Evolutionary conservation across 2,329 filamentous ascomycete species (phyloP).

Genomic region (Penicillium sumatraense): DNA sequence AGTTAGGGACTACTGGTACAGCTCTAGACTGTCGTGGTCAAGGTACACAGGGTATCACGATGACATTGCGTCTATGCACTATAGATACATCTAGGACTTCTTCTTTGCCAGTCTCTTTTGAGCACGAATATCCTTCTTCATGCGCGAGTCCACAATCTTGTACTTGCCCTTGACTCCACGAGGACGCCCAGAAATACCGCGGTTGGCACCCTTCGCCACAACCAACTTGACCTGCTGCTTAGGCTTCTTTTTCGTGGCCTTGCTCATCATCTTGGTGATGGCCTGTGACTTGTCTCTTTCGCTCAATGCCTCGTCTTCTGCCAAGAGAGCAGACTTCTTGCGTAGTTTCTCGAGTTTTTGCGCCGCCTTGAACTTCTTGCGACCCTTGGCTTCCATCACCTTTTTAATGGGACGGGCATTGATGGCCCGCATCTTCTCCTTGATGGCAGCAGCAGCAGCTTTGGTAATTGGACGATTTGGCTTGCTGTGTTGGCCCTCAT

Average conservation of each 20-base stretch:
- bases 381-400: constrained; percentile 91
- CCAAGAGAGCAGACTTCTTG: constrained; percentile 92
- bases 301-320: constrained; percentile 87
- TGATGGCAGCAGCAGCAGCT: constrained; percentile 86
- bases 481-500: constrained; percentile 83
- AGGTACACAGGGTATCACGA: constrained; percentile 11
- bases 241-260: constrained; percentile 83
- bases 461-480: constrained; percentile 88
- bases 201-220: constrained; percentile 82
- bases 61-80: constrained; percentile 14
- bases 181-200: constrained; percentile 82
- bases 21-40: neutral
- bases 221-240: constrained; percentile 84
- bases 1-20: no score
- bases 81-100: constrained; percentile 54
- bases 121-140: constrained; percentile 95
- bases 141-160: constrained; percentile 91
- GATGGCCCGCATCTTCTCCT: constrained; percentile 88
- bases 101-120: constrained; percentile 81
- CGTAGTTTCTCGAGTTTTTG: constrained; percentile 90
- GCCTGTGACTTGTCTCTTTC: constrained; percentile 93
- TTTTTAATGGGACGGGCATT: constrained; percentile 99
- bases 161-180: constrained; percentile 94
- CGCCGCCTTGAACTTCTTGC: constrained; percentile 96
- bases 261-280: constrained; percentile 80